A percentile compares a stretch with the other conserved stretches of the same genome.
phyloP scores from a whole-genome alignment of 768 basidiomycete species.

The Boletellus ananas region DNA sequence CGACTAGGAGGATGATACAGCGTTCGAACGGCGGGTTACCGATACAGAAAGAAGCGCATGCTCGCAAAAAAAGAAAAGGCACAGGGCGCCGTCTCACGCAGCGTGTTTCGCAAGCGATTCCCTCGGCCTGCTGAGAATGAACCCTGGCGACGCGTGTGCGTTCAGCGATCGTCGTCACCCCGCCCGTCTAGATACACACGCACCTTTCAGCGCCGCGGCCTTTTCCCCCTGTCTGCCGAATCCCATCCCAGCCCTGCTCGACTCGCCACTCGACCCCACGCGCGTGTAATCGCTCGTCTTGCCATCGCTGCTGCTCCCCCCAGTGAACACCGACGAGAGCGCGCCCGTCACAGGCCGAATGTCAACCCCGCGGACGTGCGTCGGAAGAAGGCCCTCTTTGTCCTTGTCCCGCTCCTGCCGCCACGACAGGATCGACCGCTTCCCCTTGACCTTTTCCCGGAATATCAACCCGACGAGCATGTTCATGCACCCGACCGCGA shows the following conservation, averaged over 20 bases:
- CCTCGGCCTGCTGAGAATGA: constrained; percentile 52
- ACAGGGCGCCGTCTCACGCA: neutral
- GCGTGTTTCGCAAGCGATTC: constrained; percentile 53
- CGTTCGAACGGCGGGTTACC: too few relatives aligned
- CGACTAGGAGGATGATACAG: too few relatives aligned
- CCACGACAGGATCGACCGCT: constrained; percentile 68
- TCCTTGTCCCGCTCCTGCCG: constrained; percentile 49
- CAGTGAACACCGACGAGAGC: constrained; percentile 8
- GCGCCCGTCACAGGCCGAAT: constrained; percentile 15
- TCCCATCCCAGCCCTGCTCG: constrained; percentile 51
- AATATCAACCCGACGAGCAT: constrained; percentile 79
- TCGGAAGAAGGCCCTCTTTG: constrained; percentile 54
- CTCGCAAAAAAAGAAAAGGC: neutral
- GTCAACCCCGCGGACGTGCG: constrained; percentile 26
- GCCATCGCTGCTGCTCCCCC: constrained; percentile 5
- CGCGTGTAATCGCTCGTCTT: constrained; percentile 4
- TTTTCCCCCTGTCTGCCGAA: constrained; percentile 84
- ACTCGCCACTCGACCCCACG: constrained; percentile 14
- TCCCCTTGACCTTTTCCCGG: constrained; percentile 60
- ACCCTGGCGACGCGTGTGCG: constrained; percentile 36
- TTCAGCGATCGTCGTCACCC: neutral
- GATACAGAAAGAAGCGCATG: neutral
- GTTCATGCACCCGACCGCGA: constrained; percentile 79
- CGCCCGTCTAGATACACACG: neutral
- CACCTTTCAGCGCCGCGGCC: constrained; percentile 63